These are phyloP conservation scores for Salix caprea DNA, from an alignment of 345 rosid genomes.

Conservation along the genomic window DNA sequence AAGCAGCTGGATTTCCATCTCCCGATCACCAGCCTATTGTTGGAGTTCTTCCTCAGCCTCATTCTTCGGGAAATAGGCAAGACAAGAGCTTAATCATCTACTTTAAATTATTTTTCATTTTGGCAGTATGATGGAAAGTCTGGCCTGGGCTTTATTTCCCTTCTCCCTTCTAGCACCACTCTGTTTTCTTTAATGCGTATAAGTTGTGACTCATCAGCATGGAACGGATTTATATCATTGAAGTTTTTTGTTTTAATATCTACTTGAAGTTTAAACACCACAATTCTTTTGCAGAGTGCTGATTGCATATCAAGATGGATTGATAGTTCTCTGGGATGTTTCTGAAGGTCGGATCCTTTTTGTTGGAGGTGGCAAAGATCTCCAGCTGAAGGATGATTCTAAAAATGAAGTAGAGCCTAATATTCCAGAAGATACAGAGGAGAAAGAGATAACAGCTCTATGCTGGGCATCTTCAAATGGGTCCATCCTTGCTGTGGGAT, in stretches of 20 bases:
- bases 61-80: conserved; percentile 65
- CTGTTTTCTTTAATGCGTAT: neutral
- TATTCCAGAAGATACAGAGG: conserved; percentile 33
- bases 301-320: conserved; percentile 72
- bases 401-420: conserved; percentile 26
- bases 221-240: neutral
- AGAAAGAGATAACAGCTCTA: conserved; percentile 78
- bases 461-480: conserved; percentile 88
- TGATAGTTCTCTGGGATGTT: conserved; percentile 80
- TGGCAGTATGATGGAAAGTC: too few species aligned
- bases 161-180: neutral
- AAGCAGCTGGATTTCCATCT: conserved; percentile 57
- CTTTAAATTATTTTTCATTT: neutral
- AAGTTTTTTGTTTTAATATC: neutral
- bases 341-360: conserved; percentile 51
- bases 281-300: conserved; percentile 54
- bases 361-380: conserved; percentile 67
- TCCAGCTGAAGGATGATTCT: conserved; percentile 45
- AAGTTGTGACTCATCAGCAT: neutral
- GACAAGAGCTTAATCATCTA: conserved; percentile 19
- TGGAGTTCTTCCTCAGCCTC: conserved; percentile 79
- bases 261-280: neutral
- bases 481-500: conserved; percentile 82
- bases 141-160: neutral
- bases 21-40: conserved; percentile 54